Conservation (phyloP, 176 grass and related monocot genomes). For the Elaeis guineensis region DNA sequence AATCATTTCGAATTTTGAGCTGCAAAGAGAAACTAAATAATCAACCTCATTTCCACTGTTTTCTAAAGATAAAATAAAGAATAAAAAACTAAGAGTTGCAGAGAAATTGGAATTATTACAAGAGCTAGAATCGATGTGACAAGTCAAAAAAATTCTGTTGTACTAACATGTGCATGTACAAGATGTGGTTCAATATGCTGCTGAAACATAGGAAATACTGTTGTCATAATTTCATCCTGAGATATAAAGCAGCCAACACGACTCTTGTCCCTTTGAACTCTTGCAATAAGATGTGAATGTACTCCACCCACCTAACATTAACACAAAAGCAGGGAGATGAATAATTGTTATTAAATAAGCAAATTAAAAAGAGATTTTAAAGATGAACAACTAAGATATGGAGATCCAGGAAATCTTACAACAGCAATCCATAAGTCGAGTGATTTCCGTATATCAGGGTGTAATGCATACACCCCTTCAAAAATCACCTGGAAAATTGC, state of each 20-base stretch:
- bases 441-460: conserved; percentile 89
- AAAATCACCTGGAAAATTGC: conserved; percentile 68
- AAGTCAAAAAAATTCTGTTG: conserved; percentile 37
- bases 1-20: conserved; percentile 99
- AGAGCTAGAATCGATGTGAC: too few species aligned
- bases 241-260: conserved; percentile 75
- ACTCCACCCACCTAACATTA: conserved; percentile 82
- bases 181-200: conserved; percentile 99
- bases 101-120: too few species aligned
- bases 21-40: conserved; percentile 25
- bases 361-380: conserved; percentile 14
- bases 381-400: conserved; percentile 14
- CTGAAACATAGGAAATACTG: conserved; percentile 94
- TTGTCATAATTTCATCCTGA: conserved; percentile 91
- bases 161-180: conserved; percentile 99
- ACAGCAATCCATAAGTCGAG: conserved; percentile 98
- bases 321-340: conserved; percentile 1
- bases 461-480: conserved; percentile 94
- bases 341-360: conserved; percentile 1
- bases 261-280: conserved; percentile 95
- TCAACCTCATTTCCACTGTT: not conserved
- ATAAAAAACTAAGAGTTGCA: not conserved
- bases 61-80: conserved; percentile 9
- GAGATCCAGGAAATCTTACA: conserved; percentile 47
- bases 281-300: conserved; percentile 94